A percentile compares a stretch with the other conserved stretches of the same genome.
Conservation (phyloP, 768 basidiomycete species). For the Sporobolomyces phaffii region DNA sequence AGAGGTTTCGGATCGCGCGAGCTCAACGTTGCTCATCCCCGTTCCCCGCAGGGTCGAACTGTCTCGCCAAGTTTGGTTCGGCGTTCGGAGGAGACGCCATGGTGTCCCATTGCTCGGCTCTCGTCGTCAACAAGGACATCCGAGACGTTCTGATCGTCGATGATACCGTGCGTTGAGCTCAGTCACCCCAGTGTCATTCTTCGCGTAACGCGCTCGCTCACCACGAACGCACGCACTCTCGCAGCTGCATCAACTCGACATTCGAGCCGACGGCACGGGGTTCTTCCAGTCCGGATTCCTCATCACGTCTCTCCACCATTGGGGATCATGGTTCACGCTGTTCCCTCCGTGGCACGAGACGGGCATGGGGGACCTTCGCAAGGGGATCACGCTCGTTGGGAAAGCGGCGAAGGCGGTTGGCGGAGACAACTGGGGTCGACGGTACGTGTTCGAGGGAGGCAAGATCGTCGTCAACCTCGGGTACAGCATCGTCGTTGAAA, state of each 20-base stretch:
- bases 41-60: constrained; percentile 1
- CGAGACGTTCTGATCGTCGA: constrained; percentile 26
- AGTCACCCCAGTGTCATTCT: too few relatives aligned
- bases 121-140: constrained; percentile 18
- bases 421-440: constrained; percentile 38
- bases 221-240: background rate
- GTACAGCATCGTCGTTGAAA: constrained; percentile 28
- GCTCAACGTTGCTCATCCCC: too few relatives aligned
- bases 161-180: constrained; percentile 16
- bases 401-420: constrained; percentile 32
- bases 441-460: constrained; percentile 35
- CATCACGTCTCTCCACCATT: constrained; percentile 38
- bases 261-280: constrained; percentile 37
- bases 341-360: constrained; percentile 39
- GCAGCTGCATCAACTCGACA: constrained; percentile 39
- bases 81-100: constrained; percentile 37
- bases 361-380: constrained; percentile 34
- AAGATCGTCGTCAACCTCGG: constrained; percentile 33
- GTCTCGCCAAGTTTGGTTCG: constrained; percentile 30
- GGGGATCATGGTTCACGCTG: constrained; percentile 38
- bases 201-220: too few relatives aligned
- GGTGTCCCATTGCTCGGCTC: constrained; percentile 36
- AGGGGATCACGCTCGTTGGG: constrained; percentile 32
- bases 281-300: constrained; percentile 40
- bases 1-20: background rate